These are phyloP conservation scores for Trichoderma endophyticum DNA, from an alignment of 2,329 filamentous ascomycete species.

Conservation along the genomic window DNA sequence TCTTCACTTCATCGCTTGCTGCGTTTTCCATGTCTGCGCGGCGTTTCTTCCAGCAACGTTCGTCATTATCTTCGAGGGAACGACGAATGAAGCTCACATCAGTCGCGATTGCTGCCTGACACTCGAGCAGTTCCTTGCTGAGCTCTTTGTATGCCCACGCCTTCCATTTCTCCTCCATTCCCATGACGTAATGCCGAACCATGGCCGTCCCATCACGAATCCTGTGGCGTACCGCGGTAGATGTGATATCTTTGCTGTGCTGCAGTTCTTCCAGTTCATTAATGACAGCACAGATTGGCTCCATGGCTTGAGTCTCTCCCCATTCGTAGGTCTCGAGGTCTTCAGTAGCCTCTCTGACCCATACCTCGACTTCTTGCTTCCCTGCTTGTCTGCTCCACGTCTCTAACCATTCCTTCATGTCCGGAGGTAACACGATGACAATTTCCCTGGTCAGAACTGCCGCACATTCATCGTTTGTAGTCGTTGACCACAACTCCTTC, in stretches of 20 bases:
- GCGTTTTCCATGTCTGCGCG: neutral
- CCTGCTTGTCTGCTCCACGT: neutral
- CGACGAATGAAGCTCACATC: neutral
- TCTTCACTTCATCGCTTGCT: neutral
- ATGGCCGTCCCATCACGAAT: rapidly evolving
- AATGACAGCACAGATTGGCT: neutral
- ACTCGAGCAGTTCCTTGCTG: neutral
- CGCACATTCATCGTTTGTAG: neutral
- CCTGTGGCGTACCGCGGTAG: neutral
- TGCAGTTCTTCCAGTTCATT: neutral
- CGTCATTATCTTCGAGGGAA: neutral
- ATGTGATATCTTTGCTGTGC: neutral
- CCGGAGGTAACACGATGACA: neutral
- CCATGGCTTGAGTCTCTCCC: neutral
- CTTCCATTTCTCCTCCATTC: neutral
- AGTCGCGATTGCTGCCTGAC: neutral
- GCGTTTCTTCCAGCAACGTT: neutral
- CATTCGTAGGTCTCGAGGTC: neutral
- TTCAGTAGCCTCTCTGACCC: neutral
- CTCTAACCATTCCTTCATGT: neutral
- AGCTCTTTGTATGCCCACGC: neutral
- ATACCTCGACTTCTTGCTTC: neutral
- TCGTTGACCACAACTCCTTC: neutral
- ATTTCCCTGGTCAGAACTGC: neutral
- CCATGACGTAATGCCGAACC: neutral